Base-by-base conservation (phyloP, 371 early-diverging fungal species). In the Thermomucor indicae-seudaticae region DNA sequence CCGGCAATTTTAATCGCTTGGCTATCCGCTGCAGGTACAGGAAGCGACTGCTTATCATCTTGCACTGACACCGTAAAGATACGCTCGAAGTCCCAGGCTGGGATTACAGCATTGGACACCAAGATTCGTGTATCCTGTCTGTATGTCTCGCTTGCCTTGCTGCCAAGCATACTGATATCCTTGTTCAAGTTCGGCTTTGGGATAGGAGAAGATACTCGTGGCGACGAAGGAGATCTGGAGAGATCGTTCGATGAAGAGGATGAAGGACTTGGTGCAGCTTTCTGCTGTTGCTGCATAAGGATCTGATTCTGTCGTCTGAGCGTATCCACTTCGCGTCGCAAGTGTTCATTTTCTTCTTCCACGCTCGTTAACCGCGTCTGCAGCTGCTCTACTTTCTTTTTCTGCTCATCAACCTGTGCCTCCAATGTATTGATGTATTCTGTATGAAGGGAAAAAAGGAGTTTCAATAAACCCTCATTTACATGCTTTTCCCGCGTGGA, bases 351-450 rank as follows among this genome's bases (percentile, higher is more conserved):
- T 47, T 87, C 84, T 44, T 79, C 73, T 48, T 79, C 71, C 8
- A 76, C 68, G 28, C 52, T 50, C 10, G 43, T 51, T 17, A 86
- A 60, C 31, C 70, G 69, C 19, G 75, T 56, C 44, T 67, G 57
- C 31, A 85, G 58, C 11, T 59, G 54, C 39, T 82, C 73, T 10
- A 72, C 76, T 35, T 79, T 78, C 29, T 72, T 70, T 55, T 86
- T 79, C 51, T 86, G 81, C 37, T 82, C 72, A 49, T 81, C 71
- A 16, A 89, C 85, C 64, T 91, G 86, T 37, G 72, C 83, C 61
- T 92, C 92, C 43, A 93, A 71, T 30, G 80, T 83, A n/a, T 78
- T 70, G 47, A 93, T 87, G 51, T 93, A 91, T 68, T 92, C 87
- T 85, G 25, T 8, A 50, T 52, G 24, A 37, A 44, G 4, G 27